A percentile compares a stretch with the other conserved stretches of the same genome.
Evolutionary conservation across 1,284 basidiomycete species (phyloP).

Genomic region (Cronartium quercuum): DNA sequence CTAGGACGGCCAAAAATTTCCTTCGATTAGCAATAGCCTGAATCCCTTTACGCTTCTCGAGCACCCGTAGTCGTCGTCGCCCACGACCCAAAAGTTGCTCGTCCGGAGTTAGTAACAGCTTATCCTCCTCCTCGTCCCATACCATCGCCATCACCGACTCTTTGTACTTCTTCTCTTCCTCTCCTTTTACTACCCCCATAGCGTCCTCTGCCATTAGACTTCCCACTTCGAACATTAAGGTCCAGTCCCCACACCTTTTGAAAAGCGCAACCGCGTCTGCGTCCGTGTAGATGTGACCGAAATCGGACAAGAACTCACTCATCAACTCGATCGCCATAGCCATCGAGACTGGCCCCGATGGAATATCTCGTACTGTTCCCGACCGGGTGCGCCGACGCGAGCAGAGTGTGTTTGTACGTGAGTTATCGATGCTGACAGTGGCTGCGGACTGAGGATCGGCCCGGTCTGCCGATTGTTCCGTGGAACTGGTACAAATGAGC

Average conservation of each 20-base stretch:
- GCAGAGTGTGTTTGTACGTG: background rate
- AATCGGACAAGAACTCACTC: slow-evolving; percentile 8
- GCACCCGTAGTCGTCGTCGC: background rate
- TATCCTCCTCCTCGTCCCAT: background rate
- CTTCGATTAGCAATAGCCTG: background rate
- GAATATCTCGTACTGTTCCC: background rate
- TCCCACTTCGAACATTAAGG: slow-evolving; percentile 24
- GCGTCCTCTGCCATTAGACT: slow-evolving; percentile 5
- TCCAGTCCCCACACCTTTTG: slow-evolving; percentile 23
- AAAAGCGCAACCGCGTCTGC: slow-evolving; percentile 11
- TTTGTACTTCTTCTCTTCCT: background rate
- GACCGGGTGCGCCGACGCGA: background rate
- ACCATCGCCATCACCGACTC: background rate
- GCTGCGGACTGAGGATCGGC: too few relatives aligned
- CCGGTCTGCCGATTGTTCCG: background rate
- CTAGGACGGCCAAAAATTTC: background rate
- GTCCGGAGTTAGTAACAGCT: background rate
- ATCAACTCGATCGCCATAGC: slow-evolving; percentile 14
- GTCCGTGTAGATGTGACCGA: slow-evolving; percentile 9
- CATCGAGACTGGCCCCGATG: background rate
- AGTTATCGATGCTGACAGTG: too few relatives aligned
- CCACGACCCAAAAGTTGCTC: background rate
- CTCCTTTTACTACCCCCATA: background rate
- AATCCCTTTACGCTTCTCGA: background rate
- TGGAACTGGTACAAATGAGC: background rate